Evolutionary conservation across 1,284 basidiomycete species (phyloP), one percentile per base, ranked within the genome.

Genomic region (Irpex sp.): DNA sequence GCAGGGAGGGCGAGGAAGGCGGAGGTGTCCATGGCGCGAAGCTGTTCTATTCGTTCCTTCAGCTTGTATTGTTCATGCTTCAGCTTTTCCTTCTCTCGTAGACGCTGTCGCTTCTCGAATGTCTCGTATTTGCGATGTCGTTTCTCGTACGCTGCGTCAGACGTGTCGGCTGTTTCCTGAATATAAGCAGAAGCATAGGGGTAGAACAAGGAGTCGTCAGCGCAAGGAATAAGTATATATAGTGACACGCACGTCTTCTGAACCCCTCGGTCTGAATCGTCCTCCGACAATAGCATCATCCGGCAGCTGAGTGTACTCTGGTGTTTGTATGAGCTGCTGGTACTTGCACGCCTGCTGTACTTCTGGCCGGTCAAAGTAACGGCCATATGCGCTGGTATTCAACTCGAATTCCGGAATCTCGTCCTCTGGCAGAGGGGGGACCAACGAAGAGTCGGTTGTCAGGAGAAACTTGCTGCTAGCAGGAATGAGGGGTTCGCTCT

Each of bases 21-120:
- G 56, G 81, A 74, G 51, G 81, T 73, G 65, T 93, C 90, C 83
- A 91, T 88, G 18, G 77, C 80, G 64, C 82, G 84, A 62, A 96
- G 79, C 70, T 94, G 87, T 53, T 96, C 93, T 65, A 96, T 91
- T 37, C 94, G 85, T 69, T 93, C 86, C 68, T 90, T 88, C 68
- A 97, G 85, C 73, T 94, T 95, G 77, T 94, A 93, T 65, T 94
- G 91, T 69, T 94, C 92, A 65, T 93, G 89, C 71, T 90, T 87
- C 63, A 97, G 82, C 69, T 93, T 93, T 73, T 96, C 94, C 73
- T 93, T 91, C 75, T 96, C 94, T 60, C 93, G 83, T 48, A 93
- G 78, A 3, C 93, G 86, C 70, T 90, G 87, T 10, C 91, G 83
- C 71, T 92, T 93, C 74, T 96, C 94, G 61, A 92, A 88, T 16